Evolutionary conservation across 805 yeast genomes (phyloP).

Genomic region (Lipomyces spencermartinsiae): DNA sequence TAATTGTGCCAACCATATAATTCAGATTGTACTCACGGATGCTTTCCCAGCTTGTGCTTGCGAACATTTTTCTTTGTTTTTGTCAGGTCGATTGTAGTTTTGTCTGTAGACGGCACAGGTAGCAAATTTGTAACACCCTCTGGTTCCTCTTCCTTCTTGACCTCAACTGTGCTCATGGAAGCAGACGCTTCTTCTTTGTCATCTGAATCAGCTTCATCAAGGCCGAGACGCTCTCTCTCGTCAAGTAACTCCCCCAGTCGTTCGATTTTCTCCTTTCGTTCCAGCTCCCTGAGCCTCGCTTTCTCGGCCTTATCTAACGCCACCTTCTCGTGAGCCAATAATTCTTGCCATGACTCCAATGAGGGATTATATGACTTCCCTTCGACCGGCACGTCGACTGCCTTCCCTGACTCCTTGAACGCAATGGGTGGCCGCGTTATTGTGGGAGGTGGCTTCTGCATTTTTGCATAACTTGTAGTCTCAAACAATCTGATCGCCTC

Average conservation of each 20-base stretch:
- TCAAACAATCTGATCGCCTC: slow-evolving; percentile 16
- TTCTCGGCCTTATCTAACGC: slow-evolving; percentile 66
- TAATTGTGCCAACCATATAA: background rate
- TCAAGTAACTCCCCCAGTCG: slow-evolving; percentile 67
- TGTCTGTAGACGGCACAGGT: background rate
- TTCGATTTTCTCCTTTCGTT: slow-evolving; percentile 67
- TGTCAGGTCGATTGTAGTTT: slow-evolving; percentile 45
- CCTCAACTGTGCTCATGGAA: slow-evolving; percentile 65
- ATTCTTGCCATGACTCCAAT: slow-evolving; percentile 76
- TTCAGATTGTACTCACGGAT: slow-evolving; percentile 29
- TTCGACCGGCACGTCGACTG: slow-evolving; percentile 65
- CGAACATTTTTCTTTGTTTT: slow-evolving; percentile 40
- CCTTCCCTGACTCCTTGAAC: slow-evolving; percentile 55
- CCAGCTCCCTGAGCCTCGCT: slow-evolving; percentile 64
- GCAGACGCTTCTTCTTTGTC: slow-evolving; percentile 51
- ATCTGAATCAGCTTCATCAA: slow-evolving; percentile 49
- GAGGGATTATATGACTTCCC: slow-evolving; percentile 96
- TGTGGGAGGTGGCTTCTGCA: slow-evolving; percentile 50
- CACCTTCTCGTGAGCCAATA: slow-evolving; percentile 70
- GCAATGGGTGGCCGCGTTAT: slow-evolving; percentile 64
- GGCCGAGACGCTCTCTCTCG: slow-evolving; percentile 56
- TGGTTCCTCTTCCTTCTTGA: slow-evolving; percentile 61
- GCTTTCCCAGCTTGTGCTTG: slow-evolving; percentile 40
- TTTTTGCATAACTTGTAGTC: slow-evolving; percentile 20
- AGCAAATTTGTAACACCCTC: background rate